Base-by-base conservation (phyloP, 257 asterid genomes). In the Pogostemon cablin region DNA sequence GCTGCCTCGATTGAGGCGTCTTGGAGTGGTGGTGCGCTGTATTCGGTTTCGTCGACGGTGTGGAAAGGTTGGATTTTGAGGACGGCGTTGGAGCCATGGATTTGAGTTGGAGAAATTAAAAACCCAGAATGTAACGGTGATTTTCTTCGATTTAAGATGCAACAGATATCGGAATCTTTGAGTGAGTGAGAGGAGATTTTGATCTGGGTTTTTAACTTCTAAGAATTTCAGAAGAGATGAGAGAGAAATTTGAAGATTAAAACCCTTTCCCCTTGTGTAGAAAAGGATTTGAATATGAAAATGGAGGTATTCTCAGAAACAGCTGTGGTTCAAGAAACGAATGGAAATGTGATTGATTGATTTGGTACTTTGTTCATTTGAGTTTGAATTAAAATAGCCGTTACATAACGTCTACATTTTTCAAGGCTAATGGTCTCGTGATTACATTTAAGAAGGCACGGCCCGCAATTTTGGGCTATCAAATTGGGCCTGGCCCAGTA, bases 1-100 rank as follows among this genome's bases (percentile, higher is more conserved):
- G 86, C 11, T 79, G 88, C 68, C 83, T 91, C 0, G 96, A 82
- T 0, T 76, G 91, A 2, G 99, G 99, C 37, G 97, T 91, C 65
- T 62, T 83, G 2, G 81, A 46, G 20, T 81, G 85, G 78, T 85
- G 68, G 78, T 78, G 71, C 17, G 76, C 55, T 11, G 79, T 43
- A 12, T 9, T 72, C 1, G 84, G 37, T 70, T 88, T 91, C 3
- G 92, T 67, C 11, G 90, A 86, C 0, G 93, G 95, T 15, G 95
- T 89, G 0, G 88, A 73, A 56, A 62, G 74, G 20, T 72, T 69
- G 3, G 76, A 50, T 7, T 72, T 72, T 46, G 78, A 75, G 2
- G 66, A 63, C 5, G 78, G 73, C 2, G 77, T 76, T 0, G 76
- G 77, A 41, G 80, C 73, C 76, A 76, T 71, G 50, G 47, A 54